A percentile compares a stretch with the other conserved stretches of the same genome.
phyloP scores from a whole-genome alignment of 306 rosid genomes.

The Styphnolobium japonicum region DNA sequence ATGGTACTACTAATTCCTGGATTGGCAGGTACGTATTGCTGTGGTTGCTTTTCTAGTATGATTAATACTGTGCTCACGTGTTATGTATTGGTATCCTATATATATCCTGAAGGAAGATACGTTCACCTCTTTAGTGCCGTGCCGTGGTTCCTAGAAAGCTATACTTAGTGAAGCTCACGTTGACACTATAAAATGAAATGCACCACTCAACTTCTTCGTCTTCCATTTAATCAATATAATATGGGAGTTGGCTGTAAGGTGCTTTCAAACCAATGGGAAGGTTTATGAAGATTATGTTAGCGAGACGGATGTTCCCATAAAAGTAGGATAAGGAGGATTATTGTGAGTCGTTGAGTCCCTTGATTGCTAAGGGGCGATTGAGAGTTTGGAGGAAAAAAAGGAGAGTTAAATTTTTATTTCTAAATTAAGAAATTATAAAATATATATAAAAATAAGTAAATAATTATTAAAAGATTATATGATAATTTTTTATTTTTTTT shows the following conservation, averaged over 20 bases:
- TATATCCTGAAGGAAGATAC: too few relatives aligned
- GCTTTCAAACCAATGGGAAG: background rate
- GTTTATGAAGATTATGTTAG: conserved; percentile 3
- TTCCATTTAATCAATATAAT: background rate
- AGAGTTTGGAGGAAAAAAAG: too few relatives aligned
- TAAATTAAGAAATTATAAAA: too few relatives aligned
- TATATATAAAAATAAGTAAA: too few relatives aligned
- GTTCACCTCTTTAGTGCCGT: too few relatives aligned
- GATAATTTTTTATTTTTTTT: too few relatives aligned
- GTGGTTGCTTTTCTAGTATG: background rate
- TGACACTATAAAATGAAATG: background rate
- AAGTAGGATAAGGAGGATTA: background rate
- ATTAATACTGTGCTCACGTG: background rate
- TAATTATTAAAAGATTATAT: too few relatives aligned
- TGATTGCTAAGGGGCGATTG: too few relatives aligned
- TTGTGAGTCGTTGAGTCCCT: background rate
- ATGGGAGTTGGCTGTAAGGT: background rate
- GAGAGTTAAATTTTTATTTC: too few relatives aligned
- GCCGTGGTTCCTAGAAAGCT: background rate
- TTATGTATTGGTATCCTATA: background rate
- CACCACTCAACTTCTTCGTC: background rate
- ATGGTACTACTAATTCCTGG: background rate
- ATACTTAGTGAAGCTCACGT: conserved; percentile 3
- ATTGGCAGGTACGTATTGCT: background rate
- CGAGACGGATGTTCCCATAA: background rate